Conservation (phyloP, 2,329 filamentous ascomycete species). For the Pseudogymnoascus sp. region DNA sequence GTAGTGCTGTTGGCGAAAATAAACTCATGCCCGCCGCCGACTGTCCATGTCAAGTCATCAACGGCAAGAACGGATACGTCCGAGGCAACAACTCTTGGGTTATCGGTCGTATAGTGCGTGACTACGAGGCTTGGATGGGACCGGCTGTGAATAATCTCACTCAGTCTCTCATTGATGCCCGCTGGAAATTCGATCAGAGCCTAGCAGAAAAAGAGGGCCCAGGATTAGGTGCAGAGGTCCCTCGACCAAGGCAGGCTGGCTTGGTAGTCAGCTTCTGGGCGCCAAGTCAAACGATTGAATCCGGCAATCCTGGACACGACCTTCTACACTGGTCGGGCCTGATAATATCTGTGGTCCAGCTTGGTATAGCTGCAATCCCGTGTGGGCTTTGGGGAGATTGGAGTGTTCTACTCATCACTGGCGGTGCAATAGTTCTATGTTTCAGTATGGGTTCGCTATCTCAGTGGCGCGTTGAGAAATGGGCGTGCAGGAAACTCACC, state of each 20-base stretch:
- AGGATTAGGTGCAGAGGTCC: slow-evolving; percentile 20
- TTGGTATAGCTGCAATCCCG: slow-evolving; percentile 18
- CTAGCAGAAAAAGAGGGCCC: background rate
- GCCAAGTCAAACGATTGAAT: slow-evolving; percentile 8
- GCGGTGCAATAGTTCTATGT: slow-evolving; percentile 32
- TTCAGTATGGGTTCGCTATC: slow-evolving; percentile 30
- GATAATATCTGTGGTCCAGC: slow-evolving; percentile 17
- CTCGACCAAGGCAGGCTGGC: slow-evolving; percentile 18
- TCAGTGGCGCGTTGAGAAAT: slow-evolving; percentile 40
- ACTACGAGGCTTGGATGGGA: slow-evolving; percentile 31
- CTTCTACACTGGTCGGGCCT: slow-evolving; percentile 19
- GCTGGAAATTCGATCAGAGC: background rate
- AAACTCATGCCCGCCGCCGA: slow-evolving; percentile 31
- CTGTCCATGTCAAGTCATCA: slow-evolving; percentile 30
- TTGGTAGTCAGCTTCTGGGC: slow-evolving; percentile 22
- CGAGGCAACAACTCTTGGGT: slow-evolving; percentile 37
- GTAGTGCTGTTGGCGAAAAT: slow-evolving; percentile 25
- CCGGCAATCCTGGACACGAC: slow-evolving; percentile 16
- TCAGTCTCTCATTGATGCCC: slow-evolving; percentile 10
- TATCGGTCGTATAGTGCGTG: slow-evolving; percentile 36
- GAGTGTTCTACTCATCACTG: slow-evolving; percentile 34
- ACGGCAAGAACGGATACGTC: slow-evolving; percentile 31
- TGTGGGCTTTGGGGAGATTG: slow-evolving; percentile 13
- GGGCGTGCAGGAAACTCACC: slow-evolving; percentile 31
- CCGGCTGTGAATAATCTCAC: slow-evolving; percentile 14